Evolutionary conservation across 768 basidiomycete species (phyloP), one percentile per base, ranked within the genome.

Genomic region (Naganishia onofrii): DNA sequence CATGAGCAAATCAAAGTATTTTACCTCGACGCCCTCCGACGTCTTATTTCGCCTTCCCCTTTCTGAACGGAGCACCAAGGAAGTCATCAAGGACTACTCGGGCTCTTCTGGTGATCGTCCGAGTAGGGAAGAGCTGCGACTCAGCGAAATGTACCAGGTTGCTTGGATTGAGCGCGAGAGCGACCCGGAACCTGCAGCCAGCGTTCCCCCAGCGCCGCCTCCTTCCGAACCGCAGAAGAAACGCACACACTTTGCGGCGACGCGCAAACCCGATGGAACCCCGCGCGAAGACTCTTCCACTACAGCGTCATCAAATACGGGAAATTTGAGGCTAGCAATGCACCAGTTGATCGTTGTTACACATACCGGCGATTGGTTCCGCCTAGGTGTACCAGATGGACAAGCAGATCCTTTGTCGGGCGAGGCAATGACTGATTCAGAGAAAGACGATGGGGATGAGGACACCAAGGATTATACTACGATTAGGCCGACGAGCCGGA

Each of bases 321-420:
- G 57, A 69, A 29, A 60, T 54, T 32, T 66, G 34, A 12, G 48
- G 48, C 48, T 66, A 17, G 29, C 46, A n/a, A 64, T 52, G 48
- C 55, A 63, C 38, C 79, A 81, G 68, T 70, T 82, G n/a, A 74
- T 81, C 9, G 75, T 77, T 0, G 73, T 82, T 58, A 82, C 79
- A 0, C 78, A 78, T 67, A 74, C 77, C 15, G 81, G 81, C 12
- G 80, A 81, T n/a, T 82, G 77, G 77, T 82, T 80, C 72, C 74
- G 81, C 5, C 72, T 82, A 1, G 66, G 78, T n/a, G 74, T 82
- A 44, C 79, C 81, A 17, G 74, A 76, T 0, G 58, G 72, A 15
- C 53, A 48, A 6, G 52, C 48, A n/a, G 48, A 21, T 51, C 19
- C 48, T 51, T 6, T 6, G 7, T 21, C n/a, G 15, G 48, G 48